Percentiles rank a stretch among this genome's conserved stretches.
Evolutionary conservation across 2,329 filamentous ascomycete species (phyloP).

Genomic region (Phaeosphaeria sp.): DNA sequence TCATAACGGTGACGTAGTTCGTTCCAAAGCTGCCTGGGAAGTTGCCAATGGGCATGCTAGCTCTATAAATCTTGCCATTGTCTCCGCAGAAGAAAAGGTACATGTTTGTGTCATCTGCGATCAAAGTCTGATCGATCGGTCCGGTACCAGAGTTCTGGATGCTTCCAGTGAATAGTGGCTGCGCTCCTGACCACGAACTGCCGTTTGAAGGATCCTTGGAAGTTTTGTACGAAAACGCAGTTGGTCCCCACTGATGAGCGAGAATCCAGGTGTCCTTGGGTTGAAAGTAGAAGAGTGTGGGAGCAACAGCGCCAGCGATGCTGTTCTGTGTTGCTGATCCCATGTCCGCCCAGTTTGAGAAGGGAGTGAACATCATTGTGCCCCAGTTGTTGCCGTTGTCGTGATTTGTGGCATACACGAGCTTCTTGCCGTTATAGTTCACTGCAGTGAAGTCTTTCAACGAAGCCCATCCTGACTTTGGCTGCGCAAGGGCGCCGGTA

Average conservation of each 20-base stretch:
- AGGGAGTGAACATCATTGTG: slow-evolving; percentile 65
- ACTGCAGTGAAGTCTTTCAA: slow-evolving; percentile 69
- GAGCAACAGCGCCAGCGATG: slow-evolving; percentile 61
- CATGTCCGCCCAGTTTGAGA: slow-evolving; percentile 62
- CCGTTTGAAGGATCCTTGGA: slow-evolving; percentile 63
- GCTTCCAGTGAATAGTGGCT: slow-evolving; percentile 64
- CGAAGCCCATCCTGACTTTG: slow-evolving; percentile 61
- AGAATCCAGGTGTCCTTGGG: slow-evolving; percentile 70
- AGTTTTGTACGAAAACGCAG: slow-evolving; percentile 66
- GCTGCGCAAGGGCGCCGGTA: slow-evolving; percentile 57
- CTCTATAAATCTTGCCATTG: slow-evolving; percentile 70
- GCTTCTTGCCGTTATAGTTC: slow-evolving; percentile 63
- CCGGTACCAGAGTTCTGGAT: slow-evolving; percentile 61
- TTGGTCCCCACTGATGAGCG: slow-evolving; percentile 69
- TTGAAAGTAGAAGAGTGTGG: slow-evolving; percentile 67
- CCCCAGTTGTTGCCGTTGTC: slow-evolving; percentile 54
- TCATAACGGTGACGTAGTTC: slow-evolving; percentile 57
- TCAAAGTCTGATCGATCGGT: slow-evolving; percentile 68
- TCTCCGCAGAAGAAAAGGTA: slow-evolving; percentile 73
- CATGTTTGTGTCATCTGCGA: slow-evolving; percentile 67
- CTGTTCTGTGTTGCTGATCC: slow-evolving; percentile 58
- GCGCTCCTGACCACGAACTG: slow-evolving; percentile 62
- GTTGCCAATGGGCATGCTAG: slow-evolving; percentile 66
- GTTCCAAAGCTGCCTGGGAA: slow-evolving; percentile 68
- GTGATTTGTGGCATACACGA: slow-evolving; percentile 66